Evolutionary conservation across 345 rosid species (phyloP).

Genomic region (Citropsis articulata): DNA sequence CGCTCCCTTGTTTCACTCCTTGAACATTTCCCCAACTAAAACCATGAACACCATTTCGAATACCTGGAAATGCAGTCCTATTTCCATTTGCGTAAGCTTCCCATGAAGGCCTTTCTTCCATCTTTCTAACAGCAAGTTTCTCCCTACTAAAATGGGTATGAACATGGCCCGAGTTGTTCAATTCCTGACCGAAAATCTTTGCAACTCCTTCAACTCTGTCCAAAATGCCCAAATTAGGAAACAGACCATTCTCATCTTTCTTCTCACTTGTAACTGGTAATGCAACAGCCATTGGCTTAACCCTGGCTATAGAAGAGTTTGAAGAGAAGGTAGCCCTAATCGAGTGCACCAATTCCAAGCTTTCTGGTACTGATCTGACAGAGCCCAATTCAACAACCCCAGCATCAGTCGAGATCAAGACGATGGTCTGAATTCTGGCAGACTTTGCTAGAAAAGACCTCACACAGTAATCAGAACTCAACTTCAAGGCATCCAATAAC

Average conservation of each 20-base stretch:
- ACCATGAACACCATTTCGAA: constrained; percentile 47
- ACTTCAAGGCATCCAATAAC: constrained; percentile 50
- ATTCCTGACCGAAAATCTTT: constrained; percentile 80
- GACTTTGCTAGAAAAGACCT: constrained; percentile 78
- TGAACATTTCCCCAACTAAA: constrained; percentile 55
- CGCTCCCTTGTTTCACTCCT: constrained; percentile 40
- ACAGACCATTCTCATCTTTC: constrained; percentile 42
- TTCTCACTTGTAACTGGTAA: constrained; percentile 33
- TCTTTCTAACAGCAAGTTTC: constrained; percentile 80
- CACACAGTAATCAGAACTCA: constrained; percentile 68
- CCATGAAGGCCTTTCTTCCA: constrained; percentile 72
- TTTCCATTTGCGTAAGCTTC: constrained; percentile 47
- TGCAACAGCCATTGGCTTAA: constrained; percentile 31
- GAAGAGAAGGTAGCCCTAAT: constrained; percentile 54
- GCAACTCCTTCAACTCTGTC: constrained; percentile 51
- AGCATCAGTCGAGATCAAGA: constrained; percentile 76
- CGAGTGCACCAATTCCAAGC: constrained; percentile 51
- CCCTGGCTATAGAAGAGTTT: constrained; percentile 28
- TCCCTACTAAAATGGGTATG: constrained; percentile 68
- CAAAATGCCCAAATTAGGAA: constrained; percentile 34
- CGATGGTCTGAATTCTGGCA: constrained; percentile 79
- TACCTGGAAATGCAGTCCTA: constrained; percentile 37
- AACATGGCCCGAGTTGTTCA: constrained; percentile 38
- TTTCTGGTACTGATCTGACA: constrained; percentile 70
- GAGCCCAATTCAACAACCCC: constrained; percentile 98